Evolutionary conservation across 2,329 filamentous ascomycete species (phyloP).

Genomic region (Pezizomycotina sp.): DNA sequence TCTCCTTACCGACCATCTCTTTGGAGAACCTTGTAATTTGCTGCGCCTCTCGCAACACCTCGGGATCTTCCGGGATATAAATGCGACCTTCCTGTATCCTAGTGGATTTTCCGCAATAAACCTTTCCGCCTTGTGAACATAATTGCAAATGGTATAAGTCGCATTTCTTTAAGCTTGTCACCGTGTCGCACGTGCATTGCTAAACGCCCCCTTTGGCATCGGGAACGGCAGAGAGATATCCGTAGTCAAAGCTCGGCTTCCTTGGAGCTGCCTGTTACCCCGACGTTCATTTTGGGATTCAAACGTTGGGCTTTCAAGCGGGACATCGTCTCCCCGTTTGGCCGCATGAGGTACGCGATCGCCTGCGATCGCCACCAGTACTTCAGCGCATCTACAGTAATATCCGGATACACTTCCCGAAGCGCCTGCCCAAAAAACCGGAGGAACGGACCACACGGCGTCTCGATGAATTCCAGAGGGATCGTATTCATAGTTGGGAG

Average conservation of each 20-base stretch:
- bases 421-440: slow-evolving; percentile 19
- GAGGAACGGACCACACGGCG: slow-evolving; percentile 12
- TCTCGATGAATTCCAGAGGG: slow-evolving; percentile 14
- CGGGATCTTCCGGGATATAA: slow-evolving; percentile 22
- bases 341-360: slow-evolving; percentile 22
- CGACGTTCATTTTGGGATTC: slow-evolving; percentile 4
- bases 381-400: slow-evolving; percentile 20
- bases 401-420: slow-evolving; percentile 15
- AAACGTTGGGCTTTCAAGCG: slow-evolving; percentile 4
- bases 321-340: slow-evolving; percentile 20
- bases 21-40: no score
- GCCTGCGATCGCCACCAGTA: slow-evolving; percentile 24
- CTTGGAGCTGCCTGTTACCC: no score
- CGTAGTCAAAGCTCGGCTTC: slow-evolving; percentile 4
- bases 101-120: slow-evolving; percentile 21
- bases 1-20: slow-evolving; percentile 10
- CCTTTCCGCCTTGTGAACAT: slow-evolving; percentile 16
- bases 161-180: slow-evolving; percentile 23
- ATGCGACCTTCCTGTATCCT: slow-evolving; percentile 19
- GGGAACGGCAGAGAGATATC: slow-evolving; percentile 19
- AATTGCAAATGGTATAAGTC: slow-evolving; percentile 18
- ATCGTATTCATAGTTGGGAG: slow-evolving; percentile 7
- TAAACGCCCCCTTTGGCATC: slow-evolving; percentile 20
- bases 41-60: slow-evolving; percentile 16
- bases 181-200: slow-evolving; percentile 23